A percentile compares a stretch with the other conserved stretches of the same genome.
phyloP scores from a whole-genome alignment of 139 green algal species.

The Nannochloris sp. region DNA sequence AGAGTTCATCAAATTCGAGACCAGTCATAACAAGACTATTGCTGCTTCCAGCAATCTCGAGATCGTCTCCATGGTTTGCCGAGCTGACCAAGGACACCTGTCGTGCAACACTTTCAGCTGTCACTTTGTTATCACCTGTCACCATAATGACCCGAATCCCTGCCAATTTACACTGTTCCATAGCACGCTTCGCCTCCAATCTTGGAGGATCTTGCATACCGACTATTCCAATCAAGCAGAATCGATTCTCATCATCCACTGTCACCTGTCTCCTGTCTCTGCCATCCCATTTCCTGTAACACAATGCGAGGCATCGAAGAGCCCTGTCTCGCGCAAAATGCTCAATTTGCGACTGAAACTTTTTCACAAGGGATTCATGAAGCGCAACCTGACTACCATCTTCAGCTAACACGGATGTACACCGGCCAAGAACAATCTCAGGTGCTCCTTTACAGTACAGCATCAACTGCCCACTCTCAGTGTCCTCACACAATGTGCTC shows the following conservation, averaged over 20 bases:
- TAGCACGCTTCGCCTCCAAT: slow-evolving; percentile 50
- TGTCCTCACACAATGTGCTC: slow-evolving; percentile 54
- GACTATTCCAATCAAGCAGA: slow-evolving; percentile 71
- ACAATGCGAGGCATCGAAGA: slow-evolving; percentile 77
- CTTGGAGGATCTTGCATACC: slow-evolving; percentile 85
- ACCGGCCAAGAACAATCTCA: slow-evolving; percentile 72
- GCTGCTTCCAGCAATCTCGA: neutral
- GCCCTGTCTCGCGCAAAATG: slow-evolving; percentile 44
- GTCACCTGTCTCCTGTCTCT: slow-evolving; percentile 15
- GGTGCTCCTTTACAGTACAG: slow-evolving; percentile 76
- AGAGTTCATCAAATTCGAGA: slow-evolving; percentile 66
- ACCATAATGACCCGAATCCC: slow-evolving; percentile 40
- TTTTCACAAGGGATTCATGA: neutral
- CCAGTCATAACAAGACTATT: slow-evolving; percentile 25
- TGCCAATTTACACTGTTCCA: slow-evolving; percentile 23
- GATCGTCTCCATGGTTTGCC: neutral
- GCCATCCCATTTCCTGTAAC: slow-evolving; percentile 36
- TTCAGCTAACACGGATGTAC: slow-evolving; percentile 43
- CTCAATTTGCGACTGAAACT: slow-evolving; percentile 13
- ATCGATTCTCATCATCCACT: slow-evolving; percentile 38
- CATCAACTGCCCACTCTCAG: neutral
- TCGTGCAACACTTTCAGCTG: slow-evolving; percentile 49
- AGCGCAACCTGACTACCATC: slow-evolving; percentile 40
- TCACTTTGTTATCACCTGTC: slow-evolving; percentile 81
- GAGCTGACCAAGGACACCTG: slow-evolving; percentile 2